phyloP scores from a whole-genome alignment of 1,284 basidiomycete genomes.

The Golubevia pallescens region DNA sequence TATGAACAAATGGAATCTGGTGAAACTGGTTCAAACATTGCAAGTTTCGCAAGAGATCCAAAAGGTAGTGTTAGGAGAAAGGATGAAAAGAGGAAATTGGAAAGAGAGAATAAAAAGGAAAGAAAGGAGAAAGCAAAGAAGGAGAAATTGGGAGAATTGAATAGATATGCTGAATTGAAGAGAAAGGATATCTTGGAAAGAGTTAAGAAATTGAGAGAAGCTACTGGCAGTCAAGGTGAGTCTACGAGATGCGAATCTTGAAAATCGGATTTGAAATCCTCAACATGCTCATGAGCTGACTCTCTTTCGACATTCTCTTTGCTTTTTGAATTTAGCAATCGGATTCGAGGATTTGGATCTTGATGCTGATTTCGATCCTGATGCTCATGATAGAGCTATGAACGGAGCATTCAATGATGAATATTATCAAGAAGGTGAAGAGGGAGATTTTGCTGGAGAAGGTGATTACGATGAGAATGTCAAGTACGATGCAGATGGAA shows the following conservation, averaged over 20 bases:
- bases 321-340: conserved; percentile 6
- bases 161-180: conserved; percentile 48
- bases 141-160: conserved; percentile 50
- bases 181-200: conserved; percentile 51
- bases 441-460: conserved; percentile 4
- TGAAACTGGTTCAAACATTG: conserved; percentile 39
- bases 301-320: not conserved
- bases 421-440: conserved; percentile 28
- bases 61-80: conserved; percentile 45
- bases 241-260: not conserved
- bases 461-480: conserved; percentile 16
- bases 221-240: conserved; percentile 32
- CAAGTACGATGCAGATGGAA: conserved; percentile 68
- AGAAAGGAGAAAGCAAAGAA: conserved; percentile 56
- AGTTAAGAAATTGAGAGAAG: conserved; percentile 46
- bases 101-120: conserved; percentile 45
- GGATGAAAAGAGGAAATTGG: conserved; percentile 54
- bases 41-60: conserved; percentile 42
- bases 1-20: conserved; percentile 50
- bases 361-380: conserved; percentile 58
- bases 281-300: not conserved
- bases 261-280: no score
- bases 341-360: conserved; percentile 47
- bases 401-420: conserved; percentile 42
- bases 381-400: conserved; percentile 55